phyloP scores from a whole-genome alignment of 768 basidiomycete species.

The Naganishia vaughanmartiniae region DNA sequence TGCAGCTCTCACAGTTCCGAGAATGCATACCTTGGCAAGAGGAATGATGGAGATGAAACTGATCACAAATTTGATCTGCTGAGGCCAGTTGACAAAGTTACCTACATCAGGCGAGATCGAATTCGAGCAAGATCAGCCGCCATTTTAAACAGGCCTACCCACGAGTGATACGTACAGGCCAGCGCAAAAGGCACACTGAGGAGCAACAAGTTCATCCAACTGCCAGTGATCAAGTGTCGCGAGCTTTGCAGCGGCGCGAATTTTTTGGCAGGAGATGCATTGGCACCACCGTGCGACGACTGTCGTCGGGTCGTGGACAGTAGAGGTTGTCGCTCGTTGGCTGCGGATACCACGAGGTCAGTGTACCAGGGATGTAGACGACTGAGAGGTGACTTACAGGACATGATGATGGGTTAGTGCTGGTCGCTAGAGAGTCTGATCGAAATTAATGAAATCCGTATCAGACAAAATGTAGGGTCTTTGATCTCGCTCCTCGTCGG shows the following conservation, averaged over 20 bases:
- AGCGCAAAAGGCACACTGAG: slow-evolving; percentile 74
- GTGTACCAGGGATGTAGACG: neutral
- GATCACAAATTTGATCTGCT: slow-evolving; percentile 62
- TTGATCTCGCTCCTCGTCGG: slow-evolving; percentile 1
- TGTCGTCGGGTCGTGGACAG: neutral
- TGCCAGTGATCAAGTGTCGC: slow-evolving; percentile 49
- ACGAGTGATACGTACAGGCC: slow-evolving; percentile 57
- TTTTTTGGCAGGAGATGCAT: slow-evolving; percentile 18
- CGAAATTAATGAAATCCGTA: neutral
- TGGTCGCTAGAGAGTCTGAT: neutral
- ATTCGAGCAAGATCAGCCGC: neutral
- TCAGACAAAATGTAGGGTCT: neutral
- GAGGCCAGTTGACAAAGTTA: slow-evolving; percentile 45
- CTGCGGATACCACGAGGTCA: neutral
- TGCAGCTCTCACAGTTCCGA: neutral
- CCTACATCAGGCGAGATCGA: slow-evolving; percentile 30
- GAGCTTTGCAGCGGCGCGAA: slow-evolving; percentile 40
- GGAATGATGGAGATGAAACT: slow-evolving; percentile 82
- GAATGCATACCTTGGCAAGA: slow-evolving; percentile 67
- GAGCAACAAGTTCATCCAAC: slow-evolving; percentile 72
- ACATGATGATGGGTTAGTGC: neutral
- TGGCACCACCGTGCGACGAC: neutral
- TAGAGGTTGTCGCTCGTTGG: slow-evolving; percentile 16
- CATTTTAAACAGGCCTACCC: too few relatives aligned
- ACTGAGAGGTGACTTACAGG: neutral